Conservation (phyloP, 176 grass and related monocot species). For the Bonia amplexicaulis region DNA sequence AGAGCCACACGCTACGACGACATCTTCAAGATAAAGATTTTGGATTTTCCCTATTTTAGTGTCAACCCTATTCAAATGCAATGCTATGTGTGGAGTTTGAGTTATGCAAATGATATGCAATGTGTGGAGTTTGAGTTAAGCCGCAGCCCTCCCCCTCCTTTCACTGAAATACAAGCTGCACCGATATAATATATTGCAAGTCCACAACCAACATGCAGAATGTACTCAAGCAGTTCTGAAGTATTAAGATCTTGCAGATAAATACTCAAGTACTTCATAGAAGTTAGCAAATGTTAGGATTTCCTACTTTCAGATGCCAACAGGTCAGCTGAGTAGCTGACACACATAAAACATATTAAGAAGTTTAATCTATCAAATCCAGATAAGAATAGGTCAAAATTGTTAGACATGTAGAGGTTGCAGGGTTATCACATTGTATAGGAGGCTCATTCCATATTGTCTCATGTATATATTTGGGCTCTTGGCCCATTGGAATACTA, state of each 20-base stretch:
- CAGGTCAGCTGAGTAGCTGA: neutral
- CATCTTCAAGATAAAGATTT: too few relatives aligned
- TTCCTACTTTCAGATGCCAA: neutral
- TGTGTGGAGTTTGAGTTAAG: neutral
- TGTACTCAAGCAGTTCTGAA: neutral
- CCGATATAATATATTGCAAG: neutral
- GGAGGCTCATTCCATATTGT: too few relatives aligned
- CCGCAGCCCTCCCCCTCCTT: too few relatives aligned
- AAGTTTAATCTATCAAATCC: neutral
- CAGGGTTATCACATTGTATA: too few relatives aligned
- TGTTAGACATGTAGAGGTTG: too few relatives aligned
- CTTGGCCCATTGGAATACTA: too few relatives aligned
- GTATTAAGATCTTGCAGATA: neutral
- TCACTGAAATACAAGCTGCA: neutral
- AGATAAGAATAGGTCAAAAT: neutral
- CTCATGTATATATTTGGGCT: too few relatives aligned
- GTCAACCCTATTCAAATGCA: too few relatives aligned
- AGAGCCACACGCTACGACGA: too few relatives aligned
- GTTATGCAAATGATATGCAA: too few relatives aligned
- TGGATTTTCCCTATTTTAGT: too few relatives aligned
- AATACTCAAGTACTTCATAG: neutral
- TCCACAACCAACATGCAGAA: neutral
- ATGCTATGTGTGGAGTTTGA: too few relatives aligned
- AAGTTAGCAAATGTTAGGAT: neutral
- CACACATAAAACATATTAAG: neutral